Conservation (phyloP, 2,329 filamentous ascomycete species). For the Calonectria pseudoturangicola region DNA sequence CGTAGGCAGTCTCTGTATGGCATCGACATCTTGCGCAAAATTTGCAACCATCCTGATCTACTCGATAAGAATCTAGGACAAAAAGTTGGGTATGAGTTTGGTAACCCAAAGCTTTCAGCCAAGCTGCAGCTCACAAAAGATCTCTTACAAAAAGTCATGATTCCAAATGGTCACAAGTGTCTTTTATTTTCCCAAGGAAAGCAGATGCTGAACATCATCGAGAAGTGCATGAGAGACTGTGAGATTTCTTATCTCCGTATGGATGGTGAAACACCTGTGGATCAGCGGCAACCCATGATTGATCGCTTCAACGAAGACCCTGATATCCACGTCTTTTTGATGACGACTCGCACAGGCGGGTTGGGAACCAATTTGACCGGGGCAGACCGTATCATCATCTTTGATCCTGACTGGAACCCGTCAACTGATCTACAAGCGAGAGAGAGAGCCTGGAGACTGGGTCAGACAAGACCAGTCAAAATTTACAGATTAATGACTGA, state of each 20-base stretch:
- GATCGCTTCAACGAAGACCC: constrained; percentile 93
- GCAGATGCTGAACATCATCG: constrained; percentile 96
- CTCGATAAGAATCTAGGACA: constrained; percentile 75
- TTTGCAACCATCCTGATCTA: constrained; percentile 97
- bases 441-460: constrained; percentile 95
- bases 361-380: constrained; percentile 96
- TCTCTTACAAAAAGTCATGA: constrained; percentile 88
- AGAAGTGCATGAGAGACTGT: constrained; percentile 84
- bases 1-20: constrained; percentile 89
- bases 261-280: constrained; percentile 94
- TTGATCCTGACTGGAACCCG: constrained; percentile 99
- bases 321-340: constrained; percentile 88
- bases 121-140: constrained; percentile 97
- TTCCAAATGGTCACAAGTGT: constrained; percentile 91
- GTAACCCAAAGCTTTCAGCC: constrained; percentile 85
- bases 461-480: constrained; percentile 94
- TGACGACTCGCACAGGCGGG: constrained; percentile 97
- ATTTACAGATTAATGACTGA: constrained; percentile 99
- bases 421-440: constrained; percentile 97
- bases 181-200: constrained; percentile 94
- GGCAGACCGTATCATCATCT: constrained; percentile 97
- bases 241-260: constrained; percentile 88
- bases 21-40: constrained; percentile 93
- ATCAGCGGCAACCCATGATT: constrained; percentile 90
- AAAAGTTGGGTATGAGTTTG: constrained; percentile 84